Evolutionary conservation across 805 yeast genomes (phyloP).

Genomic region (Pichia paraexigua): DNA sequence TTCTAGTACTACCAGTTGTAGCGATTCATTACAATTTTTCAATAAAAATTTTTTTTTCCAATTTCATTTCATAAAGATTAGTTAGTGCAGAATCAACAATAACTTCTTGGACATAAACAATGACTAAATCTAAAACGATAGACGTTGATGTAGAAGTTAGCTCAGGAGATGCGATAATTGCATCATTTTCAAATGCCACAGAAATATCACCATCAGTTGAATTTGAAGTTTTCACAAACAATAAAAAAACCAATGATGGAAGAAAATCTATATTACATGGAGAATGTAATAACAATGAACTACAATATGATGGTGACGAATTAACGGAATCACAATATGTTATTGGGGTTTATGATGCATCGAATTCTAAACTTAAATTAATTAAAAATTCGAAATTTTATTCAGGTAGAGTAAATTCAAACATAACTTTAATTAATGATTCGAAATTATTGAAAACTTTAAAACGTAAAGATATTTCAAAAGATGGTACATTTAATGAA

Average conservation of each 20-base stretch:
- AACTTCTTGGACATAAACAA: neutral
- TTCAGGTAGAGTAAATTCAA: conserved; percentile 32
- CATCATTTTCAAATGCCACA: conserved; percentile 77
- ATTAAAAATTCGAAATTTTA: conserved; percentile 22
- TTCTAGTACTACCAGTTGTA: too few species aligned
- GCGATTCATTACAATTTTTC: neutral
- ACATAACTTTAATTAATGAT: conserved; percentile 8
- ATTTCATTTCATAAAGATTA: too few species aligned
- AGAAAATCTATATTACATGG: conserved; percentile 52
- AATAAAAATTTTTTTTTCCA: neutral
- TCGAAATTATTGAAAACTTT: conserved; percentile 7
- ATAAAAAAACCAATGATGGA: conserved; percentile 23
- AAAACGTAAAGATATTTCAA: conserved; percentile 7
- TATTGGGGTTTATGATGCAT: conserved; percentile 71
- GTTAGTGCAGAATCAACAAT: too few species aligned
- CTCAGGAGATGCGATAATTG: conserved; percentile 29
- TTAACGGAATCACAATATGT: conserved; percentile 46
- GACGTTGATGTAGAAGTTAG: conserved; percentile 1
- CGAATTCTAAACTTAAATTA: conserved; percentile 50
- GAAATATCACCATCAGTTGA: conserved; percentile 47
- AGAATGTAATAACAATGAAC: conserved; percentile 45
- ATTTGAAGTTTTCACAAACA: conserved; percentile 56
- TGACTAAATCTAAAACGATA: neutral
- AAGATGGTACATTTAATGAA: conserved; percentile 8
- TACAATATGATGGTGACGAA: conserved; percentile 64